Base-by-base conservation (phyloP, 306 rosid genomes). In the Glycine latifolia region DNA sequence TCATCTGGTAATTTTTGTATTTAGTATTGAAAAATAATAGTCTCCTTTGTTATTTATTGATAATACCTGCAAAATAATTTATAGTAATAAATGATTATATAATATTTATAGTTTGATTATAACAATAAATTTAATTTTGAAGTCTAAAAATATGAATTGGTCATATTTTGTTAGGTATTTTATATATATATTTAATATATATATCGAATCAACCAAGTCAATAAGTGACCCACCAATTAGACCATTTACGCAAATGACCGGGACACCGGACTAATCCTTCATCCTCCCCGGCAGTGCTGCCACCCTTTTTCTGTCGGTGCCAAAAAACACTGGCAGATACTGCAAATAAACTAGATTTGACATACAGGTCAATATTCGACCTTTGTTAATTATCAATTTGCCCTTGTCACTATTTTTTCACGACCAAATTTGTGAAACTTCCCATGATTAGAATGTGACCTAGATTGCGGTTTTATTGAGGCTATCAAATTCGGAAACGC, bases 361-460 rank as follows among this genome's bases (percentile, higher is more conserved):
- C 58, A 44, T 69, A 68, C 65, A 44, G 82, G 70, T 75, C 79
- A 33, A 31, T 85, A 71, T 44, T 71, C 52, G 76, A 65, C 14
- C 71, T 76, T 53, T 17, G 66, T 47, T 54, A 11, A 43, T 71
- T 41, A 35, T 65, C 52, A 12, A 56, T 53, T 71, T 70, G 12
- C 75, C 67, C 71, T n/a, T 39, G 35, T 31, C 58, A 33, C 61
- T 75, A 53, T 37, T 73, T 78, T 26, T 58, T 67, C 47, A 3
- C 2, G 4, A 20, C 37, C 3, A 43, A 56, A 33, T 68, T 67
- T 59, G 75, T 39, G 39, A 71, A 63, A 33, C 67, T 41, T 78
- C 71, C 53, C 17, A 44, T 54, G 72, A 35, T 54, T 65, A 16
- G 39, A 67, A 60, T 71, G 55, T 63, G 62, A 78, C 61, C 69